These are phyloP conservation scores for Solanum chacoense DNA, from an alignment of 305 asterid genomes.

Conservation along the genomic window DNA sequence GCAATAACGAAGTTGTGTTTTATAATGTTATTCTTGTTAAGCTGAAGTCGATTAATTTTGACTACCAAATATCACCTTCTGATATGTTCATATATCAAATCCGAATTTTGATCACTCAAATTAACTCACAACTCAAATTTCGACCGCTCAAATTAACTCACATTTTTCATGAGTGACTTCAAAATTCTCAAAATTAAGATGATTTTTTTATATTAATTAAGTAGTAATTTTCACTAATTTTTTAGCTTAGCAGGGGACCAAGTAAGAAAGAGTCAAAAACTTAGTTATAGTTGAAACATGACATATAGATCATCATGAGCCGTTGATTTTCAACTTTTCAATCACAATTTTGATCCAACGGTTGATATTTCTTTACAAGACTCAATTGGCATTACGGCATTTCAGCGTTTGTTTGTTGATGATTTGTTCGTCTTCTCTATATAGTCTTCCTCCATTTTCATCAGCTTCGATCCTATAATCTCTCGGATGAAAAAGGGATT, in stretches of 20 bases:
- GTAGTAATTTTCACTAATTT: not conserved
- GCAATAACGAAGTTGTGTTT: not conserved
- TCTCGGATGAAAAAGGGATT: not conserved
- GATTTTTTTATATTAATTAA: not conserved
- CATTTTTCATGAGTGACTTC: not conserved
- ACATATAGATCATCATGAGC: not conserved
- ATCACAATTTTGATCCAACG: not conserved
- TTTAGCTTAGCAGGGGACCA: not conserved
- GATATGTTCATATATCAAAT: not conserved
- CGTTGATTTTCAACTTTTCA: not conserved
- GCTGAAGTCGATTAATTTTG: not conserved
- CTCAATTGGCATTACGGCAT: not conserved
- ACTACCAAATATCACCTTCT: not conserved
- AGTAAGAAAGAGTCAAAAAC: not conserved
- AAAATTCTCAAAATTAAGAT: not conserved
- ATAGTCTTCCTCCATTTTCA: not conserved
- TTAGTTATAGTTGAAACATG: not conserved
- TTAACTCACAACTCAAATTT: not conserved
- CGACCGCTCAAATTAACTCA: not conserved
- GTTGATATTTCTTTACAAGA: not conserved
- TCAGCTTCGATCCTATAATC: not conserved
- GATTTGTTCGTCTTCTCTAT: not conserved
- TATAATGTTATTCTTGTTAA: not conserved
- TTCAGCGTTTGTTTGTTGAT: not conserved
- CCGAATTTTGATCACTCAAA: not conserved